Evolutionary conservation across 2,329 filamentous ascomycete species (phyloP).

Genomic region (Sclerotinia glacialis): DNA sequence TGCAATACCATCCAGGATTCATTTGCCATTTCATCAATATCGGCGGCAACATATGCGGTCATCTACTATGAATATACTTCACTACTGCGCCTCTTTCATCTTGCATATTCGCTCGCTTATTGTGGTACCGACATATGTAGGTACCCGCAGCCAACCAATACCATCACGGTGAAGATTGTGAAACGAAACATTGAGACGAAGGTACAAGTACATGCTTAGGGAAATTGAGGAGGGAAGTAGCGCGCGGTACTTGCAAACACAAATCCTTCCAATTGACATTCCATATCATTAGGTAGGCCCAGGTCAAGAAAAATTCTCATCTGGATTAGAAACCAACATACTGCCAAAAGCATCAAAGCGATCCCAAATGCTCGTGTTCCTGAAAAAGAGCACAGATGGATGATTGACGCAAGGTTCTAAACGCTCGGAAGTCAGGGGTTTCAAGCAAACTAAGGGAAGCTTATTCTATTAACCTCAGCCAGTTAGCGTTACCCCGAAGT

Average conservation of each 20-base stretch:
- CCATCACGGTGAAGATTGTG: not conserved
- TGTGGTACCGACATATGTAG: not conserved
- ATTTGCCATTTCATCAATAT: not conserved
- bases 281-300: not conserved
- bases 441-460: constrained; percentile 12
- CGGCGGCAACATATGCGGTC: not conserved
- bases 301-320: not conserved
- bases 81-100: constrained; percentile 6
- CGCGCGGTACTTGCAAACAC: constrained; percentile 10
- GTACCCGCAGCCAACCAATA: not conserved
- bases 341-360: constrained; percentile 12
- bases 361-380: not conserved
- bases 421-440: constrained; percentile 20
- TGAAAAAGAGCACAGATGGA: not conserved
- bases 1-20: not conserved
- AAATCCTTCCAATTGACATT: not conserved
- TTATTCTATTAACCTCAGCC: not conserved
- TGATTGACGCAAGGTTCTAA: constrained; percentile 16
- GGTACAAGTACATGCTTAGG: not conserved
- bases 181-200: constrained; percentile 8
- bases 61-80: not conserved
- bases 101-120: constrained; percentile 2
- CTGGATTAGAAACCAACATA: not conserved
- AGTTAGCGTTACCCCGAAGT: not conserved
- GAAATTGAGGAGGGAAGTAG: constrained; percentile 3